Base-by-base conservation (phyloP, 2,329 filamentous ascomycete genomes). In the Phaeosphaeria sp. region DNA sequence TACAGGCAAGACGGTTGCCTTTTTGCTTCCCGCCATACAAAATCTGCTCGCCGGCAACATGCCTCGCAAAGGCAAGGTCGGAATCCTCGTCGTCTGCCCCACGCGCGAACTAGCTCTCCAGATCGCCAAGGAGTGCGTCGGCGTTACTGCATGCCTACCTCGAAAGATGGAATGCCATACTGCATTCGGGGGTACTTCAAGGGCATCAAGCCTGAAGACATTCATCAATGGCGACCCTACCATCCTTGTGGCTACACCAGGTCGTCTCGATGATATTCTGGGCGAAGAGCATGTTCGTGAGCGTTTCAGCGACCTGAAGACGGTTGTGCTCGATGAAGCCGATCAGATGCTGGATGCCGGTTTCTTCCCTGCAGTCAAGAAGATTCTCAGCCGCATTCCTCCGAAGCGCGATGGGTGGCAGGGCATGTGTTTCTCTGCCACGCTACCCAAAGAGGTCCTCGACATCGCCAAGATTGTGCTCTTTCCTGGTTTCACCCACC, bases 351-450 rank as follows among this genome's bases (percentile, higher is more conserved):
- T 86, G 20, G 80, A 85, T 42, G 73, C 81, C 51, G 84, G 85
- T 22, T 86, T 86, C 63, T 75, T 84, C 24, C 78, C 80, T 11
- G 83, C 81, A 21, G 80, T 86, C 54, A 81, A 81, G 64, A 76
- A 81, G 49, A 84, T 87, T 33, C 76, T 86, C 27, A 74, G 73
- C 21, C 76, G 78, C 33, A 78, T 87, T 45, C 84, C 84, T 9
- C 75, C 80, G 6, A 86, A 85, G 76, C 76, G 68, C 55, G 64
- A 73, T 6, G 81, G 80, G 51, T 81, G 80, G 79, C 80, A 82
- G 59, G 82, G 82, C 53, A 81, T 82, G 79, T 81, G 79, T 67
- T 82, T 81, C 69, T 79, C 76, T 11, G 80, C 80, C 2, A 82
- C 80, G 2, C 71, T 82, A 30, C 78, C 80, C 5, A 68, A 74